Evolutionary conservation across 805 yeast species (phyloP).

Genomic region (Kuraishia ogatae): DNA sequence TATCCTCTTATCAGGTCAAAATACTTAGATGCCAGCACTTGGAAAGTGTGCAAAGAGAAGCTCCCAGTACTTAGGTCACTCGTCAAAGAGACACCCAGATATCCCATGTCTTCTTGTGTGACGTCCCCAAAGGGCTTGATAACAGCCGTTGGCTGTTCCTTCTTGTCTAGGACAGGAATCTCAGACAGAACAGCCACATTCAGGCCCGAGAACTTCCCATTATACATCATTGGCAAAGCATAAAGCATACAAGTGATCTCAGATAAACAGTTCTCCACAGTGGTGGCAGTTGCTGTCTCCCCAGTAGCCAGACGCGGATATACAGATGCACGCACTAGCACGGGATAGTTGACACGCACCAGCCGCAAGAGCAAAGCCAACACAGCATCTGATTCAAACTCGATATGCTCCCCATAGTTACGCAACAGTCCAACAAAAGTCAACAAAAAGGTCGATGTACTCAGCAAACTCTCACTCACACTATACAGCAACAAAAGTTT

Average conservation of each 20-base stretch:
- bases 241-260: neutral
- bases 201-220: neutral
- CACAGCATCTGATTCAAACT: constrained; percentile 21
- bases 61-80: neutral
- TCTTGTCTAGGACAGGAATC: neutral
- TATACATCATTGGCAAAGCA: neutral
- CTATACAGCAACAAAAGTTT: constrained; percentile 14
- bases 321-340: neutral
- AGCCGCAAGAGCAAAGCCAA: neutral
- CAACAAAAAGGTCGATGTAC: constrained; percentile 2
- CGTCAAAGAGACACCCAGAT: neutral
- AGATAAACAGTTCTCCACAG: neutral
- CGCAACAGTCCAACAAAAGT: neutral
- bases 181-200: neutral
- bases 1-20: neutral
- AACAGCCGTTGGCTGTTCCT: neutral
- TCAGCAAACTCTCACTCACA: constrained; percentile 1
- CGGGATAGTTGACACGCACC: neutral
- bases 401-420: constrained; percentile 29
- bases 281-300: neutral
- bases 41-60: neutral
- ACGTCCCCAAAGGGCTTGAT: neutral
- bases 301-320: neutral
- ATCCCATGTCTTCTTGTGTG: neutral
- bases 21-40: neutral